A percentile compares a stretch with the other conserved stretches of the same genome.
Conservation (phyloP, 768 basidiomycete species). For the Calocybe gangraenosa region DNA sequence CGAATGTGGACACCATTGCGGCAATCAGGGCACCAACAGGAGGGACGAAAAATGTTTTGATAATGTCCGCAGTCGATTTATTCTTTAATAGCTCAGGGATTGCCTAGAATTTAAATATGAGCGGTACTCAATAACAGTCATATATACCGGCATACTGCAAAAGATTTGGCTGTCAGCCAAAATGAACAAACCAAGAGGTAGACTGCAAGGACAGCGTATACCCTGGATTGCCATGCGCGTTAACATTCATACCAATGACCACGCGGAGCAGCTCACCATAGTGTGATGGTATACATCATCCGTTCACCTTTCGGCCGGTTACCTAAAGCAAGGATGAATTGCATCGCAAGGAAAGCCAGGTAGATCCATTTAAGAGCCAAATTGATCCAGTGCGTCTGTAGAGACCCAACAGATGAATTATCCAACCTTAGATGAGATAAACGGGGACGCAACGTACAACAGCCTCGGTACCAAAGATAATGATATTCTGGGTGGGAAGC, state of each 20-base stretch:
- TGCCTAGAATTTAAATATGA: slow-evolving; percentile 28
- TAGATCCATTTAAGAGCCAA: slow-evolving; percentile 82
- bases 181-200: slow-evolving; percentile 89
- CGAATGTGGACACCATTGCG: slow-evolving; percentile 86
- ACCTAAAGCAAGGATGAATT: slow-evolving; percentile 58
- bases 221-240: slow-evolving; percentile 36
- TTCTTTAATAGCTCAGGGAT: slow-evolving; percentile 50
- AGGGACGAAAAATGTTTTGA: slow-evolving; percentile 63
- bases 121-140: not conserved
- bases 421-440: too few species aligned
- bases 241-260: not conserved
- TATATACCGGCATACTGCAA: slow-evolving; percentile 46
- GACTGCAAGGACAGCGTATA: slow-evolving; percentile 77
- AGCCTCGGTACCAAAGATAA: slow-evolving; percentile 67
- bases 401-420: not conserved
- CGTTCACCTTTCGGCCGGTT: slow-evolving; percentile 90
- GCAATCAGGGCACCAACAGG: slow-evolving; percentile 81
- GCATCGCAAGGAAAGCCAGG: slow-evolving; percentile 77
- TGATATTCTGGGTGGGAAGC: slow-evolving; percentile 48
- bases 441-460: slow-evolving; percentile 60
- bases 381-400: slow-evolving; percentile 88
- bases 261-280: slow-evolving; percentile 47
- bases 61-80: slow-evolving; percentile 44
- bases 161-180: slow-evolving; percentile 77
- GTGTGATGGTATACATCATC: slow-evolving; percentile 62